These are phyloP conservation scores for Xerocomellus amylosporus DNA, from an alignment of 768 basidiomycete species.

Conservation along the genomic window DNA sequence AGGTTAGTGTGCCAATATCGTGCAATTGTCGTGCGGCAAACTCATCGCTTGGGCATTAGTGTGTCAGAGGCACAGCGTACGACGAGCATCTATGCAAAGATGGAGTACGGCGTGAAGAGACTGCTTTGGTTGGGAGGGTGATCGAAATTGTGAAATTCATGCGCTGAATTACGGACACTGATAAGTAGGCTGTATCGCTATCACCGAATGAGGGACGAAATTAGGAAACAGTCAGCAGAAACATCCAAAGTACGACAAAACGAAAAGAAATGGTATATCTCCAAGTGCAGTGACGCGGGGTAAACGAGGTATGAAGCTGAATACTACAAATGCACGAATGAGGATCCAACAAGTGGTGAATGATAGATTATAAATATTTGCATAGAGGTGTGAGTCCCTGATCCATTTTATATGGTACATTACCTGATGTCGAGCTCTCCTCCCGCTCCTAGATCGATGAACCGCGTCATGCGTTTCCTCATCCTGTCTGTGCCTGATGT, in stretches of 20 bases:
- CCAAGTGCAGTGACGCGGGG: slow-evolving; percentile 17
- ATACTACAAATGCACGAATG: slow-evolving; percentile 22
- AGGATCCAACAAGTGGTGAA: slow-evolving; percentile 15
- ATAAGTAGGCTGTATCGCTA: slow-evolving; percentile 16
- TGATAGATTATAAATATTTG: slow-evolving; percentile 18
- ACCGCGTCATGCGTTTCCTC: slow-evolving; percentile 75
- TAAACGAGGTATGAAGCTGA: slow-evolving; percentile 13
- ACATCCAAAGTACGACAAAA: slow-evolving; percentile 15
- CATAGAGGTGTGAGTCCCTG: slow-evolving; percentile 12
- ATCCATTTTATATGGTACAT: slow-evolving; percentile 19
- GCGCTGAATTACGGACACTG: slow-evolving; percentile 10
- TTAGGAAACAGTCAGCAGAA: slow-evolving; percentile 2
- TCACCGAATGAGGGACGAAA: slow-evolving; percentile 5
- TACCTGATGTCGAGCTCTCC: slow-evolving; percentile 32
- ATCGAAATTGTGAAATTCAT: slow-evolving; percentile 5
- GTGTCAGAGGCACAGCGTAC: slow-evolving; percentile 78
- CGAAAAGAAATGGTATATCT: slow-evolving; percentile 23
- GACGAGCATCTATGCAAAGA: slow-evolving; percentile 85
- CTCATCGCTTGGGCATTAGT: slow-evolving; percentile 38
- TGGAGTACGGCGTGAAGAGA: slow-evolving; percentile 92
- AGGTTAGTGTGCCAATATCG: slow-evolving; percentile 46
- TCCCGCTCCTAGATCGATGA: slow-evolving; percentile 61
- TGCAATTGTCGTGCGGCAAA: background rate
- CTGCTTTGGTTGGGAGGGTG: slow-evolving; percentile 83
- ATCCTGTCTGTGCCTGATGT: slow-evolving; percentile 42